Evolutionary conservation across 2,329 filamentous ascomycete species (phyloP), one percentile per base, ranked within the genome.

Genomic region (Waltergamsia citrina): DNA sequence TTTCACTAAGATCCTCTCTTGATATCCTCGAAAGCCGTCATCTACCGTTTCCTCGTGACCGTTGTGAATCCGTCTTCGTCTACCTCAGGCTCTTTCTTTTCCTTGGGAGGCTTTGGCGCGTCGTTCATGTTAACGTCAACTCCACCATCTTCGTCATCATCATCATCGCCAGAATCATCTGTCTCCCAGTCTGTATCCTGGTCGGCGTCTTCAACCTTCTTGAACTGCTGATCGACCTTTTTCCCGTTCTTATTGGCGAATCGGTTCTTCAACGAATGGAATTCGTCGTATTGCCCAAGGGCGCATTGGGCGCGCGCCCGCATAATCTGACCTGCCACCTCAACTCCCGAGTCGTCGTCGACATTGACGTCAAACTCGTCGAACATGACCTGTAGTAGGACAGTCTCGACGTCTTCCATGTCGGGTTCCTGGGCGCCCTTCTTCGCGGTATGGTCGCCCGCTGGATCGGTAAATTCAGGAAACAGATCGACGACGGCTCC

Each of bases 321-420:
- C 54, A 93, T 60, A 38, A 96, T 84, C 46, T 78, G 69, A 38
- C 67, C 65, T 8, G 87, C 87, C 6, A 94, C 74, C 36, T 80
- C 73, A 34, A 72, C 77, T 22, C 79, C 83, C 31, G 81, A 90
- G 47, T 87, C 88, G 56, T 98, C 92, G 50, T 96, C 92, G 19
- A 95, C 75, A 37, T 85, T 81, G 36, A 92, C 82, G 49, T 94
- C 87, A 51, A 96, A 98, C 59, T 98, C 92, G 62, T 96, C 92
- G 41, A 83, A 73, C 81, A 96, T 92, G 40, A 94, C 79, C 50
- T 95, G 85, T 30, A 94, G 66, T 31, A 96, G 67, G 33, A 93
- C 78, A 26, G 81, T 72, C 63, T 96, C 90, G 28, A 95, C 65
- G 47, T 95, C 86, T 42, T 81, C 77, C 14, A 72, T 63, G 46